Base-by-base conservation (phyloP, 805 yeast species). In the Ogataea wickerhamii region DNA sequence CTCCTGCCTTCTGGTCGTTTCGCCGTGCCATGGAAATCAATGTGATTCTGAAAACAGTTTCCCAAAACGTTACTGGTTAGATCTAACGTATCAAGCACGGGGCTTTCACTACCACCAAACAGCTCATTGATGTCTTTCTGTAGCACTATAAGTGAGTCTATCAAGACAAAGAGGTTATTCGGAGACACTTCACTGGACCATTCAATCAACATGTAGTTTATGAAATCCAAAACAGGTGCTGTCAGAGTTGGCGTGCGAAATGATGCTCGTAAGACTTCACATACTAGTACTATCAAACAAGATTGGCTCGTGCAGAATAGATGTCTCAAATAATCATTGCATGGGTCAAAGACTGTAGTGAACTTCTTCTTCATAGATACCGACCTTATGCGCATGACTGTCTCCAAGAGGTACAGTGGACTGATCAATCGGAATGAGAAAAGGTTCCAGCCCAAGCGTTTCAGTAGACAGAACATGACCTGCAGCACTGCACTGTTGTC, bases 201-300 rank as follows among this genome's bases (percentile, higher is more conserved):
- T 28, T 55, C 59, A 18, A 58, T 43, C 13, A 56, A 19, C 5
- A 53, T 14, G 32, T 48, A 48, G 28, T 54, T 53, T 13, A 54
- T 36, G 23, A 51, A 56, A 31, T 52, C 56, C 20, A 55, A 20
- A 7, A 48, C 36, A 11, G 47, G 30, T n/a, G 38, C 31, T 44
- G 40, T 23, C 20, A 13, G 5, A 30, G 20, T 6, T 14, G 14
- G 10, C 10, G 18, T 20, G 7, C 34, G 6, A 17, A 21, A 19
- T 1, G 37, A 22, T 14, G 32, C 33, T 13, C 40, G 39, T 32
- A 54, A 32, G 8, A 49, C 30, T 6, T 33, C 20, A 5, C 51
- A 44, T 18, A 56, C 19, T 2, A 47, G 32, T 2, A 50, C 37
- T 6, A 40, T 28, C 18, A 43, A 12, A 35, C 43, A 30, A 4